Evolutionary conservation across 2,329 filamentous ascomycete genomes (phyloP), one percentile per base, ranked within the genome.

Genomic region (Pestalotiopsis sp.): DNA sequence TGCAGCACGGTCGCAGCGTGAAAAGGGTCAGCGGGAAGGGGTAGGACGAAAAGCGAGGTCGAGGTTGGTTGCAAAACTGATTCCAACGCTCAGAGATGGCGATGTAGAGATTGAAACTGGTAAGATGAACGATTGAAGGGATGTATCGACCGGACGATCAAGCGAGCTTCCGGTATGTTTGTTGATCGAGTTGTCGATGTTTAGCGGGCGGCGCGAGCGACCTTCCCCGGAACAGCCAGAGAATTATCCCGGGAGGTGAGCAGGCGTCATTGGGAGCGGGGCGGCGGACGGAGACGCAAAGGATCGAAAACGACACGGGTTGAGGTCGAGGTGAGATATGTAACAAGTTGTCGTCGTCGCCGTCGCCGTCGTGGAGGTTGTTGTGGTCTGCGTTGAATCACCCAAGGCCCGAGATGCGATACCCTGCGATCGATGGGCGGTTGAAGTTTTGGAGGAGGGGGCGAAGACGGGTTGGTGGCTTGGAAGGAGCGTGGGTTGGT

Each of bases 221-320:
- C 65, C 65, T 67, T 67, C 65, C 65, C 65, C 65, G 65, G 65
- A 67, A 67, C 65, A 67, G 65, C 65, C 30, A 59, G 24, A 24
- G 24, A 63, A 62, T 67, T 67, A 67, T 40, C 52, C 65, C 65
- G 58, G 65, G 65, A 56, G 65, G 65, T 63, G 38, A 40, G 20
- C 22, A 24, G 65, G 40, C 65, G 58, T 62, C 57, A 63, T 67
- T 30, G 44, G 44, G 44, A 20, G 44, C 40, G 44, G 44, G 9
- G 14, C 17, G 44, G 10, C 44, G 44, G 14, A 52, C 44, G 17
- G 20, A 52, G 20, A 17, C 44, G 20, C 17, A 52, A 52, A 52
- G 44, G 44, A 52, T n/a, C 7, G 20, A 48, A n/a, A 48, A n/a
- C 13, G n/a, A n/a, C 7, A 52, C 17, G 44, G 20, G 44, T n/a